Percentiles rank a stretch among this genome's conserved stretches.
Conservation (phyloP, 441 rosid genomes). For the Biscutella laevigata region DNA sequence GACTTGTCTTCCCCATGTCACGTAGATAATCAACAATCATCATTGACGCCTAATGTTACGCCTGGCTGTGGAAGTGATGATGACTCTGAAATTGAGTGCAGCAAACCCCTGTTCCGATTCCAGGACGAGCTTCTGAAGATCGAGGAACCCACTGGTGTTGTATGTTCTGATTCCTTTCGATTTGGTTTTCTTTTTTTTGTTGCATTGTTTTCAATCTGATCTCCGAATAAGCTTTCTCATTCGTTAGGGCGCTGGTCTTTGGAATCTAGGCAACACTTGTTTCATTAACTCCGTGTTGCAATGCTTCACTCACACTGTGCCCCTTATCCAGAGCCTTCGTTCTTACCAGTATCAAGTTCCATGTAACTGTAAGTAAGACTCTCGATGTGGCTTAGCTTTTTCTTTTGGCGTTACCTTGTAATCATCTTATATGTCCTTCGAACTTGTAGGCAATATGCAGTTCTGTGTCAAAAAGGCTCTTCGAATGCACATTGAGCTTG, state of each 20-base stretch:
- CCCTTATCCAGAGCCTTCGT: slow-evolving; percentile 45
- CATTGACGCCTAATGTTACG: neutral
- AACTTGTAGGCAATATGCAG: slow-evolving; percentile 34
- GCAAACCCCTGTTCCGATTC: neutral
- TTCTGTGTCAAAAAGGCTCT: slow-evolving; percentile 52
- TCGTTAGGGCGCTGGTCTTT: slow-evolving; percentile 72
- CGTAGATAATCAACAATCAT: neutral
- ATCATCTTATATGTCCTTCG: neutral
- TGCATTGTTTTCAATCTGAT: neutral
- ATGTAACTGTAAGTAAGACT: slow-evolving; percentile 37
- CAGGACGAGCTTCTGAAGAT: neutral
- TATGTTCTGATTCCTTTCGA: slow-evolving; percentile 19
- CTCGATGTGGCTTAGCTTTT: neutral
- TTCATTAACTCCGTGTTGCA: slow-evolving; percentile 76
- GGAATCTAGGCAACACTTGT: slow-evolving; percentile 75
- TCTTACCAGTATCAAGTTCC: slow-evolving; percentile 30
- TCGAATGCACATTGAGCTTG: slow-evolving; percentile 43
- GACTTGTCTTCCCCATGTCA: neutral
- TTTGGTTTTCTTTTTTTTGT: neutral
- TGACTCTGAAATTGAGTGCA: neutral
- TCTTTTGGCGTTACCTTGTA: neutral
- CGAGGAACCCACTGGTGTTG: slow-evolving; percentile 39
- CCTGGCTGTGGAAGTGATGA: slow-evolving; percentile 8
- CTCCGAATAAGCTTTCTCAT: neutral
- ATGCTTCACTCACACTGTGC: slow-evolving; percentile 80